Conservation (phyloP, 306 rosid genomes). For the Chamaecrista fasciculata region DNA sequence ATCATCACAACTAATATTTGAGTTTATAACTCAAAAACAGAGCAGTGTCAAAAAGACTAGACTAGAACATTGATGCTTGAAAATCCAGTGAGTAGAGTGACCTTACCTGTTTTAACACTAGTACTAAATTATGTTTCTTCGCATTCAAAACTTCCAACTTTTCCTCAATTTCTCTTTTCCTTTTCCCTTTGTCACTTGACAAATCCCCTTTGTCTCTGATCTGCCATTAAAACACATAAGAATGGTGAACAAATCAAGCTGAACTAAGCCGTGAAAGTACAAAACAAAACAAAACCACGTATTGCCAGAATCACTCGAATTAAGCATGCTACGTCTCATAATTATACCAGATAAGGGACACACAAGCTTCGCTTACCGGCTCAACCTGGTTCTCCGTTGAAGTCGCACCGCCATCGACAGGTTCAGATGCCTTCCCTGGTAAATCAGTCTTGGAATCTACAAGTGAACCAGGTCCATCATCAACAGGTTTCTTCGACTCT, state of each 20-base stretch:
- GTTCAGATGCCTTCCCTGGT: slow-evolving; percentile 36
- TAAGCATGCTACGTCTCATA: background rate
- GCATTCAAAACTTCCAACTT: slow-evolving; percentile 71
- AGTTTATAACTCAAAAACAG: too few relatives aligned
- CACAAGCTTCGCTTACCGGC: slow-evolving; percentile 43
- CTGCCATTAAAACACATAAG: slow-evolving; percentile 35
- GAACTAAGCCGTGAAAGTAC: background rate
- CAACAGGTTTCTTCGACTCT: slow-evolving; percentile 30
- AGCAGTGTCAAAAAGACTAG: too few relatives aligned
- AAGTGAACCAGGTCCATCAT: slow-evolving; percentile 33
- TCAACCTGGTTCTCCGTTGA: slow-evolving; percentile 30
- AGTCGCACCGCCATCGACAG: slow-evolving; percentile 30
- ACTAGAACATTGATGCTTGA: too few relatives aligned
- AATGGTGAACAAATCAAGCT: background rate
- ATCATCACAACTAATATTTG: slow-evolving; percentile 27
- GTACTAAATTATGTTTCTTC: slow-evolving; percentile 82
- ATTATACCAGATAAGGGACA: background rate
- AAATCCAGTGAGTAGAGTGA: too few relatives aligned
- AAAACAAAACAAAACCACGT: background rate
- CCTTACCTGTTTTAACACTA: slow-evolving; percentile 83
- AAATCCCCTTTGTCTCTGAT: slow-evolving; percentile 39
- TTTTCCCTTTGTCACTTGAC: slow-evolving; percentile 45
- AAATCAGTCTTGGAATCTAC: slow-evolving; percentile 20
- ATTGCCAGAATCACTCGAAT: background rate
- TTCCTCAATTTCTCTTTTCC: slow-evolving; percentile 78